Conservation (phyloP, 1,284 basidiomycete species). For the Takashimella tepidaria region DNA sequence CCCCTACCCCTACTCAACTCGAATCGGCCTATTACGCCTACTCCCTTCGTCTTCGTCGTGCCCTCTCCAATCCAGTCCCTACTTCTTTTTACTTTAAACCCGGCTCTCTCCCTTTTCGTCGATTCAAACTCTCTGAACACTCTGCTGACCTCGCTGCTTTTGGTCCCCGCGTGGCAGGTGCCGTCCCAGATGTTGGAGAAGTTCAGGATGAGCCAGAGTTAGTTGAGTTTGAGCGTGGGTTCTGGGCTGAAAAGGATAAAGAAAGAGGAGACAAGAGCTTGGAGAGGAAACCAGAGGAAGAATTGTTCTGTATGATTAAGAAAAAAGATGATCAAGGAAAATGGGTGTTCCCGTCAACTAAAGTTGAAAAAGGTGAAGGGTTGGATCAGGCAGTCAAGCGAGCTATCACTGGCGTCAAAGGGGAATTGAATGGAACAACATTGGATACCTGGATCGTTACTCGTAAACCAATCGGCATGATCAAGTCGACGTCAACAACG, state of each 20-base stretch:
- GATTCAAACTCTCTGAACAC: slow-evolving; percentile 70
- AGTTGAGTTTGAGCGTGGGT: slow-evolving; percentile 23
- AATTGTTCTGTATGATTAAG: slow-evolving; percentile 76
- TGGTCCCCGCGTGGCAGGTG: slow-evolving; percentile 55
- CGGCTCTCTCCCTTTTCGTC: slow-evolving; percentile 77
- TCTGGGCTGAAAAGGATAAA: slow-evolving; percentile 34
- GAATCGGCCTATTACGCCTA: slow-evolving; percentile 83
- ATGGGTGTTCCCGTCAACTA: slow-evolving; percentile 67
- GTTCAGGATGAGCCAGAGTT: slow-evolving; percentile 48
- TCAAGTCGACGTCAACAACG: slow-evolving; percentile 7
- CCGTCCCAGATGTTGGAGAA: slow-evolving; percentile 59
- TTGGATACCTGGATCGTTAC: slow-evolving; percentile 48
- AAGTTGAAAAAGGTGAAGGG: slow-evolving; percentile 28
- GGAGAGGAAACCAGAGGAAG: slow-evolving; percentile 74
- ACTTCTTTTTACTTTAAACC: slow-evolving; percentile 93
- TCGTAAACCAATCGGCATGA: slow-evolving; percentile 42
- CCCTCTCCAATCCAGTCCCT: slow-evolving; percentile 82
- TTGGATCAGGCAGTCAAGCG: slow-evolving; percentile 38
- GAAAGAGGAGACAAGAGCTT: slow-evolving; percentile 61
- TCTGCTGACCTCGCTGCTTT: slow-evolving; percentile 65
- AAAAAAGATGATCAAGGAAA: slow-evolving; percentile 53
- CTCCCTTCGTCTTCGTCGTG: slow-evolving; percentile 74
- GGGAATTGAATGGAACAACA: slow-evolving; percentile 31
- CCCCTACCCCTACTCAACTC: slow-evolving; percentile 67
- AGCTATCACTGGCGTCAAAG: slow-evolving; percentile 31